Base-by-base conservation (phyloP, 2,329 filamentous ascomycete species). In the Didymellaceae sp. region DNA sequence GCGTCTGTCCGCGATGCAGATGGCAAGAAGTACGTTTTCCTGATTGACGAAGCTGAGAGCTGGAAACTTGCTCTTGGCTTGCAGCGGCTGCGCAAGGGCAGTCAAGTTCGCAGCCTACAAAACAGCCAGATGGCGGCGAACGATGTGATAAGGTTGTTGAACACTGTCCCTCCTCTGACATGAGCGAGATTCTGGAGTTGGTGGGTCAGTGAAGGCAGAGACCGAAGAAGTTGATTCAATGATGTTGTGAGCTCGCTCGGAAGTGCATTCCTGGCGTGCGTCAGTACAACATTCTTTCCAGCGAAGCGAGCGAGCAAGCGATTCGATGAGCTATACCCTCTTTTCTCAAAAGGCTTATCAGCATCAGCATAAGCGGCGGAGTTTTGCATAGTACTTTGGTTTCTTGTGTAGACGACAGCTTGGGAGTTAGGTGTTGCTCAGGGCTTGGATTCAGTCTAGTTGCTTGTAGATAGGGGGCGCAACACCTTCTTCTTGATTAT, bases 61-160 rank as follows among this genome's bases (percentile, higher is more conserved):
- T 86, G 83, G 82, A 87, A 87, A 67, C 79, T 86, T 16, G 81
- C 80, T 1, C 72, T 82, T 31, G 84, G 84, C 1, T 68, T 87
- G 33, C 77, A 83, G 65, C 75, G 80, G 20, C 70, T 87, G 54
- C 74, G 79, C 38, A 78, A 80, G 55, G 83, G 84, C 13, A 79
- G 77, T 46, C 78, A 82, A 60, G 82, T 84, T 22, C 72, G 82
- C 50, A 75, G 78, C 21, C 55, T 86, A 61, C 80, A 78, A 13
- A 79, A 82, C 31, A 78, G 76, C 45, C 78, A 77, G 18, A 75
- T 86, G 70, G 76, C 81, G 30, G 73, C 75, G 46, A 70, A 66
- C 32, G 77, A 79, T 56, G 67, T 77, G 21, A 67, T 66, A 31
- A 65, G 65, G 31, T 39, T 78, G 14, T 54, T 80, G 49, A 70